phyloP scores from a whole-genome alignment of 345 rosid species.

The Moringa oleifera region DNA sequence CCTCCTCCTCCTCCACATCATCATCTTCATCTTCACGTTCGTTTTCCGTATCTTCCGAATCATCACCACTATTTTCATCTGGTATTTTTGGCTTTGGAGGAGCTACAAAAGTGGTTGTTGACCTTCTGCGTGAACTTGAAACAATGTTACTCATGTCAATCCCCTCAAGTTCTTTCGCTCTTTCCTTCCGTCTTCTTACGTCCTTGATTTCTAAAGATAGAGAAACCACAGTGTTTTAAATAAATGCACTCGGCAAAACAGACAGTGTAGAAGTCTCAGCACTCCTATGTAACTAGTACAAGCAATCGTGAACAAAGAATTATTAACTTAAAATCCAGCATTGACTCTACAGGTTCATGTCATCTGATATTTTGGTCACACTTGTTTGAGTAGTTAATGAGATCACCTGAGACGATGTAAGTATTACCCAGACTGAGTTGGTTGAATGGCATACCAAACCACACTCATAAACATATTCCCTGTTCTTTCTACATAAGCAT shows the following conservation, averaged over 20 bases:
- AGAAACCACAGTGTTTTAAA: not conserved
- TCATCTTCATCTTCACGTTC: constrained; percentile 25
- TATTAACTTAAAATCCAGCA: not conserved
- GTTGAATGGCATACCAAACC: not conserved
- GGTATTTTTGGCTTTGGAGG: constrained; percentile 72
- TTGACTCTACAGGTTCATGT: too few species aligned
- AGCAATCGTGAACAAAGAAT: not conserved
- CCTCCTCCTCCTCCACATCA: constrained; percentile 28
- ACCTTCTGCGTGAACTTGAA: constrained; percentile 73
- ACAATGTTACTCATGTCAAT: constrained; percentile 83
- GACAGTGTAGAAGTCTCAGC: too few species aligned
- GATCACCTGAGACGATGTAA: not conserved
- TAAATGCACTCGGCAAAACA: not conserved
- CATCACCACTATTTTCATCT: constrained; percentile 48
- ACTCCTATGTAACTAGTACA: not conserved
- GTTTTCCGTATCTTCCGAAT: constrained; percentile 30
- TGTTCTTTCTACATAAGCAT: not conserved
- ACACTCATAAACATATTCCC: not conserved
- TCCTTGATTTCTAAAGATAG: constrained; percentile 73
- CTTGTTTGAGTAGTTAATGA: too few species aligned
- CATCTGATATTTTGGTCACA: too few species aligned
- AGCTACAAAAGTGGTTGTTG: constrained; percentile 52
- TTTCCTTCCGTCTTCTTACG: constrained; percentile 60
- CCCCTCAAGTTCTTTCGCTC: constrained; percentile 83
- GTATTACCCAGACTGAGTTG: not conserved